Percentiles rank a stretch among this genome's conserved stretches.
Evolutionary conservation across 2,329 filamentous ascomycete species (phyloP).

Genomic region (Cladophialophora exuberans): DNA sequence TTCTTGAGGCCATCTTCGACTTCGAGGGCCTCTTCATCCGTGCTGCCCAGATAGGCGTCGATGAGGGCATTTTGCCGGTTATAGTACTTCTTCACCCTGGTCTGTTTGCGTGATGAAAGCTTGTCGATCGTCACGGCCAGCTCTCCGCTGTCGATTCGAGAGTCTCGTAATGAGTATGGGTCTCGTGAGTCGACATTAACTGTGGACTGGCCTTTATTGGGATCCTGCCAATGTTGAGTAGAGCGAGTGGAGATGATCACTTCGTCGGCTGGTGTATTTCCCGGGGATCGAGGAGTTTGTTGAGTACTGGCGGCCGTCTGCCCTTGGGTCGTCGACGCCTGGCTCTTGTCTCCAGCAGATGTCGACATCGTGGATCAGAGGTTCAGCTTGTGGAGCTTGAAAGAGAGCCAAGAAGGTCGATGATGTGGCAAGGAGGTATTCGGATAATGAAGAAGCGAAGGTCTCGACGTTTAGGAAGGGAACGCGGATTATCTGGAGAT

Average conservation of each 20-base stretch:
- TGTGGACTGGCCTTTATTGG: too few species aligned
- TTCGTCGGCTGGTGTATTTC: background rate
- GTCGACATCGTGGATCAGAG: too few species aligned
- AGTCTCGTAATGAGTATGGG: background rate
- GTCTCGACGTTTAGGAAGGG: too few species aligned
- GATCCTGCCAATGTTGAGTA: background rate
- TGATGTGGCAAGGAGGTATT: too few species aligned
- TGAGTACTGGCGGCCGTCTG: background rate
- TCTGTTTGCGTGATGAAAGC: background rate
- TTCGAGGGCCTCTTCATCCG: constrained; percentile 58
- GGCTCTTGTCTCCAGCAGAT: too few species aligned
- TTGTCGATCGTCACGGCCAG: background rate
- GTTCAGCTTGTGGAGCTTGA: too few species aligned
- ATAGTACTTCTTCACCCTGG: constrained; percentile 42
- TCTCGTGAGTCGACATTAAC: too few species aligned
- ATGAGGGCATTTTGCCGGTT: constrained; percentile 46
- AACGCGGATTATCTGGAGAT: too few species aligned
- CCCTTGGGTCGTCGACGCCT: background rate
- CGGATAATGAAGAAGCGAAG: too few species aligned
- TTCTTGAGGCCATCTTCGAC: constrained; percentile 57
- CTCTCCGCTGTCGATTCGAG: background rate
- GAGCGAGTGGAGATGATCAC: background rate
- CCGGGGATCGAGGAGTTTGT: background rate
- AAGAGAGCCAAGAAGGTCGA: too few species aligned
- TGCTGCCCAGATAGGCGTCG: constrained; percentile 57